Evolutionary conservation across 306 rosid species (phyloP).

Genomic region (Sechiopsis laciniata): DNA sequence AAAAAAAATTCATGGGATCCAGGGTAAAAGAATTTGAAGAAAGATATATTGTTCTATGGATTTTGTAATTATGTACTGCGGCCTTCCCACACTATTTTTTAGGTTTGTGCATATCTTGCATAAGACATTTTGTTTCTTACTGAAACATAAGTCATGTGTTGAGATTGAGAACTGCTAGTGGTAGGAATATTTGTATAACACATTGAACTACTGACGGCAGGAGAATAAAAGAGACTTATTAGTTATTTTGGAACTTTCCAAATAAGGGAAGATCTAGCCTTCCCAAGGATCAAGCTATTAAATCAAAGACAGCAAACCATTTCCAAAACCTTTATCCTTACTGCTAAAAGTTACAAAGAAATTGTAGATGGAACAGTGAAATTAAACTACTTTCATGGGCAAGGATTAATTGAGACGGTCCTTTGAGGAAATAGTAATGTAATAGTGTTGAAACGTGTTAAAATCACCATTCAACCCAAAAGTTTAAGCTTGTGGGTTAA

Average conservation of each 20-base stretch:
- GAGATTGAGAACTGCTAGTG: background rate
- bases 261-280: slow-evolving; percentile 6
- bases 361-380: background rate
- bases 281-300: slow-evolving; percentile 1
- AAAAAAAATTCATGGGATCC: background rate
- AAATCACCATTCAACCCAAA: too few species aligned
- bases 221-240: background rate
- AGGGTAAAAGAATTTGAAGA: background rate
- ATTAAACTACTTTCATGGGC: background rate
- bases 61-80: background rate
- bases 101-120: background rate
- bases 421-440: background rate
- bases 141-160: background rate
- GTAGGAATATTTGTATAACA: background rate
- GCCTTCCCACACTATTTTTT: background rate
- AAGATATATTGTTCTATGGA: background rate
- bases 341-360: background rate
- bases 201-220: background rate
- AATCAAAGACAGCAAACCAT: background rate
- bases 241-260: background rate
- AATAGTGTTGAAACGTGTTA: background rate
- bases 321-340: background rate
- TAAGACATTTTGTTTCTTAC: background rate
- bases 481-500: too few species aligned
- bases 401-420: background rate